phyloP scores from a whole-genome alignment of 228 moss, liverwort and hornwort species.

The Sphagnum magellanicum region DNA sequence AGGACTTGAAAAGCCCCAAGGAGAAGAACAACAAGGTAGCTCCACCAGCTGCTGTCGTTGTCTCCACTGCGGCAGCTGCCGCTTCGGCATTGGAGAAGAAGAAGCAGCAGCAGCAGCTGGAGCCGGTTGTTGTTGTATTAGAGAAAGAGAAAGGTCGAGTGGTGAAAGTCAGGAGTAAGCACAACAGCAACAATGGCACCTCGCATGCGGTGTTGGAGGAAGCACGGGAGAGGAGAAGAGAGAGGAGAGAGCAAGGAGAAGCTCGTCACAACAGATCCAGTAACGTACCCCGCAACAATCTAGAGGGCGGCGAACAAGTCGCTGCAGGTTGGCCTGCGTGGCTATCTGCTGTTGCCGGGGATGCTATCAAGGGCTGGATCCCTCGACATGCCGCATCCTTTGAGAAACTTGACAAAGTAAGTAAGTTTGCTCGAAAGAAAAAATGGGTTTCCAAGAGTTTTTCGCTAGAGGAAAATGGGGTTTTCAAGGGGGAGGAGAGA shows the following conservation, averaged over 20 bases:
- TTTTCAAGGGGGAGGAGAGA: no score
- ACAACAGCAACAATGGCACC: conserved; percentile 34
- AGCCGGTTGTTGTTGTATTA: conserved; percentile 14
- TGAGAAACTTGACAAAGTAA: conserved; percentile 66
- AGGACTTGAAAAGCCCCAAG: conserved; percentile 49
- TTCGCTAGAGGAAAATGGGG: no score
- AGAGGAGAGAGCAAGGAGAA: conserved; percentile 8
- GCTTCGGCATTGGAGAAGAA: conserved; percentile 49
- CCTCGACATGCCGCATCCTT: conserved; percentile 64
- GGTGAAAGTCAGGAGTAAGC: conserved; percentile 34
- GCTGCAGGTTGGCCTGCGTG: conserved; percentile 70
- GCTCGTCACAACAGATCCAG: conserved; percentile 44
- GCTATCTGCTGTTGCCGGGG: conserved; percentile 59
- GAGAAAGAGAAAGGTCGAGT: conserved; percentile 55
- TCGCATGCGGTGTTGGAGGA: conserved; percentile 25
- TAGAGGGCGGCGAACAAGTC: conserved; percentile 57
- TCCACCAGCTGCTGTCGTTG: conserved; percentile 23
- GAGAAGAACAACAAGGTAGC: conserved; percentile 29
- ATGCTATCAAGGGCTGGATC: conserved; percentile 72
- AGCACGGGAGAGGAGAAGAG: conserved; percentile 36
- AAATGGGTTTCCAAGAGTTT: no score
- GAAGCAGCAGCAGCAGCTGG: conserved; percentile 36
- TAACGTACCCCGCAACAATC: conserved; percentile 36
- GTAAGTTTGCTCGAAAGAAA: background rate
- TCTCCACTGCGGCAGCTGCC: conserved; percentile 20